Evolutionary conservation across 2,329 filamentous ascomycete genomes (phyloP), one percentile per base, ranked within the genome.

Genomic region (Fusarium annulatum): DNA sequence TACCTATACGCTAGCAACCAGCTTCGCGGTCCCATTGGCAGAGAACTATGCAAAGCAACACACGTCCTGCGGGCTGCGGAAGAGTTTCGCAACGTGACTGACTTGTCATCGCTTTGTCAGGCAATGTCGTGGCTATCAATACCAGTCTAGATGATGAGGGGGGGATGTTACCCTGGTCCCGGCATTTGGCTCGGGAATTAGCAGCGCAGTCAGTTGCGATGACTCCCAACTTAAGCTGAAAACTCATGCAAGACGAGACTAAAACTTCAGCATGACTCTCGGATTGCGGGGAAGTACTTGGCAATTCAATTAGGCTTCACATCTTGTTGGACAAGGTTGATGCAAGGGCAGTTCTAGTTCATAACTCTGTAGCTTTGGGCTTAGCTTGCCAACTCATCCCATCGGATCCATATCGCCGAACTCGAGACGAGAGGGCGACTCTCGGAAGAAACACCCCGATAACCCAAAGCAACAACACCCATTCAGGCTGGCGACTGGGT

Each of bases 171-270:
- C 28, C 46, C 38, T 41, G 9, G 18, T 21, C 39, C 1, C 64
- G 64, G 64, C 64, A 67, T 28, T 41, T 46, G 36, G 7, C 12
- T 61, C 64, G 64, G 64, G 53, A 67, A 52, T 52, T 61, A 45
- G 16, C 34, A 57, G 21, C 23, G 18, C 23, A 39, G 19, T 19
- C 34, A n/a, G 34, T 53, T 28, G 19, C 18, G 19, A 28, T 21
- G 9, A 2, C 23, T 18, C 30, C n/a, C 42, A 28, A 26, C 15
- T n/a, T 26, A 9, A 57, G 28, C n/a, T 36, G 19, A n/a, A 19
- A 28, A 48, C 30, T 58, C 55, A 28, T 26, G 16, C 11, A 34
- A 36, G 30, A n/a, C 28, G 19, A 46, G 28, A 39, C 51, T 53
- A 34, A 57, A 33, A 21, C 19, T 34, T 33, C 39, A 57, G 53